Conservation (phyloP, 2,329 filamentous ascomycete genomes). For the Clonostachys rosea region DNA sequence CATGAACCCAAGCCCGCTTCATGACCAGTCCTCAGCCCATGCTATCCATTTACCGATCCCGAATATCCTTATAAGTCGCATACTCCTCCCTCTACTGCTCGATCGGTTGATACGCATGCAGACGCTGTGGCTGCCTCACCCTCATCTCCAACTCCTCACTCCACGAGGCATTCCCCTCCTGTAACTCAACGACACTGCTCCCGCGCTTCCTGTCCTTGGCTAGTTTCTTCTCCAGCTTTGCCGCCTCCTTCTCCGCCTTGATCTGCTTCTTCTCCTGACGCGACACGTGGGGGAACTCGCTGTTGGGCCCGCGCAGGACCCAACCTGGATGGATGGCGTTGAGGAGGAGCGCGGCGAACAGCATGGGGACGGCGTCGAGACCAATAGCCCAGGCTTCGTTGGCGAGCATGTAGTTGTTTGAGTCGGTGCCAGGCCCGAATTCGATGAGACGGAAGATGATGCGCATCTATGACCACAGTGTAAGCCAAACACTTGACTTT, state of each 20-base stretch:
- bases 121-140: too few relatives aligned
- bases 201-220: too few relatives aligned
- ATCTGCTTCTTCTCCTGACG: constrained; percentile 25
- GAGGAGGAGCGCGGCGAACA: constrained; percentile 33
- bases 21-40: too few relatives aligned
- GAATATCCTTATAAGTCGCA: too few relatives aligned
- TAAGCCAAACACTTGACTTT: constrained; percentile 2
- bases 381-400: constrained; percentile 47
- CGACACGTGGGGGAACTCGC: constrained; percentile 29
- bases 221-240: not conserved
- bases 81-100: too few relatives aligned
- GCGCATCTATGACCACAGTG: constrained; percentile 29
- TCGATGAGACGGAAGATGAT: constrained; percentile 59
- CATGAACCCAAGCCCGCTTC: too few relatives aligned
- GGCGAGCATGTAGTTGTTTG: constrained; percentile 36
- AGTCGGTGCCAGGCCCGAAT: constrained; percentile 39
- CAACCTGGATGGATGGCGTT: constrained; percentile 40
- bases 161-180: too few relatives aligned
- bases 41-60: too few relatives aligned
- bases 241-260: constrained; percentile 26
- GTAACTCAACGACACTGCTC: too few relatives aligned
- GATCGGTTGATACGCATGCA: too few relatives aligned
- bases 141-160: too few relatives aligned
- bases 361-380: constrained; percentile 52
- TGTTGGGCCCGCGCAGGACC: constrained; percentile 31